Conservation (phyloP, 192 early-diverging fungal genomes). For the Phlyctochytrium bullatum region DNA sequence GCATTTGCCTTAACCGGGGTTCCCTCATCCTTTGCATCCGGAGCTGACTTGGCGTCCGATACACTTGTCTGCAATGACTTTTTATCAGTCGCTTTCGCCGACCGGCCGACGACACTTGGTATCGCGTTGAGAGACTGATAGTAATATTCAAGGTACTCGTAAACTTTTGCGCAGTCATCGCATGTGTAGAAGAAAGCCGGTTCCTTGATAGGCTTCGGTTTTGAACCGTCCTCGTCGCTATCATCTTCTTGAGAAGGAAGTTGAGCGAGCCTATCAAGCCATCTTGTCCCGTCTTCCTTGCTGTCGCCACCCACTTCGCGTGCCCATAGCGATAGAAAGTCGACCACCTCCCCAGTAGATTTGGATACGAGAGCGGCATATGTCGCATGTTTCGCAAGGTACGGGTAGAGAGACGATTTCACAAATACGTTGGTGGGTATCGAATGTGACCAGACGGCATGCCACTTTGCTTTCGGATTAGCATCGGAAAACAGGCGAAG, state of each 20-base stretch:
- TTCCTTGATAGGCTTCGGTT: not conserved
- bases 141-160: slow-evolving; percentile 27
- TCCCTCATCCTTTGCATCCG: too few species aligned
- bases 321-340: slow-evolving; percentile 25
- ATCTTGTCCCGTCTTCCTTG: not conserved
- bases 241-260: not conserved
- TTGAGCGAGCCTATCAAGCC: slow-evolving; percentile 2
- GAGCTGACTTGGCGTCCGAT: too few species aligned
- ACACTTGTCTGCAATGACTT: too few species aligned
- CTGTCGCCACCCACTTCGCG: not conserved
- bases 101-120: too few species aligned
- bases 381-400: slow-evolving; percentile 6
- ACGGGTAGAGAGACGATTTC: not conserved
- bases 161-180: slow-evolving; percentile 21
- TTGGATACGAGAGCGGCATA: slow-evolving; percentile 20
- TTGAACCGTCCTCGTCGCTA: not conserved
- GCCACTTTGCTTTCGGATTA: slow-evolving; percentile 3
- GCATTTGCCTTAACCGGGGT: too few species aligned
- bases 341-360: slow-evolving; percentile 9
- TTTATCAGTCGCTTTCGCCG: too few species aligned
- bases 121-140: too few species aligned
- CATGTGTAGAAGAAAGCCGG: slow-evolving; percentile 28
- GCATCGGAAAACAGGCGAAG: slow-evolving; percentile 6
- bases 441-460: slow-evolving; percentile 18
- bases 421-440: slow-evolving; percentile 5